Evolutionary conservation across 176 grass and related monocot genomes (phyloP), one percentile per base, ranked within the genome.

Genomic region (Metroxylon sagu): DNA sequence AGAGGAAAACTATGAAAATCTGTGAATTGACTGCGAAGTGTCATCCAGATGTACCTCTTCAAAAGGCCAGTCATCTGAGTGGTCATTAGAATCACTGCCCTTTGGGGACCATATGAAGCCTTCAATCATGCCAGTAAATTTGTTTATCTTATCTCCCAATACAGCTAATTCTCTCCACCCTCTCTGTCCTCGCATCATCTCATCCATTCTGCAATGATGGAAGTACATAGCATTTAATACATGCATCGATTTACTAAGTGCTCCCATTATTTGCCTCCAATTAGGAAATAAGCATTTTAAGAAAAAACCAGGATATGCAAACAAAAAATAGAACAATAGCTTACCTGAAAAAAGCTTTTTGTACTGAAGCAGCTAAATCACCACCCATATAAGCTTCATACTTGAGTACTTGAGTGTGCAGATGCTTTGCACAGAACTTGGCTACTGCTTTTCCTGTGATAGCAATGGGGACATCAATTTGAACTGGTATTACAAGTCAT

Each of bases 181-280:
- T 77, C 92, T 90, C 69, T 97, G 92, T 50, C 92, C 92, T 48
- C 59, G 74, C 92, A 97, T 97, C 92, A 97, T 97, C 73, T 97
- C 87, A 75, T 97, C 92, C 92, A 97, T 97, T 81, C 92, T 97
- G 64, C 65, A 73, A 71, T 62, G 72, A 71, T 14, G 19, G 5
- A 5, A 65, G 68, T 57, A 43, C 35, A 43, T 14, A 14, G 5
- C 35, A 43, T 43, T 43, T 43, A 7, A 43, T 2, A 43, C 8
- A 12, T 43, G 8, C 35, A 43, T 43, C 35, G 12, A 14, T 12
- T 43, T 43, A 43, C 35, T 43, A 43, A 12, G 35, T 43, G 35
- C 2, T 43, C 35, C 35, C 35, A 43, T 43, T 43, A 43, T 10
- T 12, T 43, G 35, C 2, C 1, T 43, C 31, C 35, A 43, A 12